Evolutionary conservation across 1,139 yeast species (phyloP).

Genomic region (Kodamaea fungicola): DNA sequence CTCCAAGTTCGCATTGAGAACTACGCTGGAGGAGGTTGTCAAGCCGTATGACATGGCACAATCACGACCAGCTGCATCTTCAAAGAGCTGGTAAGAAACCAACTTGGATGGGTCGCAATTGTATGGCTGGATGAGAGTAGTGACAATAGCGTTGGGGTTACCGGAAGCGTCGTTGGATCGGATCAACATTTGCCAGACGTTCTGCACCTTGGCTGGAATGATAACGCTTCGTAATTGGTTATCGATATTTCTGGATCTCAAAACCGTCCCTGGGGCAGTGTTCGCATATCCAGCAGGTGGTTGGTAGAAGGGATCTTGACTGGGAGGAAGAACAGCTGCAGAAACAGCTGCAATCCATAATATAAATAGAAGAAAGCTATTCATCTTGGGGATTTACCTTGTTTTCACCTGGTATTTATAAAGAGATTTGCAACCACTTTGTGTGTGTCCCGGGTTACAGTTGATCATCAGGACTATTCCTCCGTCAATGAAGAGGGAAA

Average conservation of each 20-base stretch:
- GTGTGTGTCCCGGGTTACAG: no score
- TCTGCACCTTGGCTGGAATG: conserved; percentile 11
- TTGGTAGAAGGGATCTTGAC: conserved; percentile 24
- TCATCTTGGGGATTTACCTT: no score
- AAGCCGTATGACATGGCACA: conserved; percentile 35
- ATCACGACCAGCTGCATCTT: conserved; percentile 26
- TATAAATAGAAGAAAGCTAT: no score
- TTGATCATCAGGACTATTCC: no score
- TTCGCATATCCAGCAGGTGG: conserved; percentile 23
- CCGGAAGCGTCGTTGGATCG: conserved; percentile 32
- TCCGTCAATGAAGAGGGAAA: no score
- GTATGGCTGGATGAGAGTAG: conserved; percentile 31
- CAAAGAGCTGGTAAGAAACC: conserved; percentile 33
- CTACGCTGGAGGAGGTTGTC: conserved; percentile 12
- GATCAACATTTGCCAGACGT: conserved; percentile 29
- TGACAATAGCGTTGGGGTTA: conserved; percentile 26
- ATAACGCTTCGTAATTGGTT: conserved; percentile 14
- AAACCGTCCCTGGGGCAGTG: conserved; percentile 20
- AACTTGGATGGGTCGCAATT: conserved; percentile 26
- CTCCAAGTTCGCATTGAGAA: conserved; percentile 15
- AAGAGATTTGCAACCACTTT: no score
- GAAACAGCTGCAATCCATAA: conserved; percentile 4
- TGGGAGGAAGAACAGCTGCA: conserved; percentile 3
- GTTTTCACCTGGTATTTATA: no score
- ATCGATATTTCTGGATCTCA: conserved; percentile 24